Conservation (phyloP, 805 yeast species). For the Wickerhamiella domercqiae region DNA sequence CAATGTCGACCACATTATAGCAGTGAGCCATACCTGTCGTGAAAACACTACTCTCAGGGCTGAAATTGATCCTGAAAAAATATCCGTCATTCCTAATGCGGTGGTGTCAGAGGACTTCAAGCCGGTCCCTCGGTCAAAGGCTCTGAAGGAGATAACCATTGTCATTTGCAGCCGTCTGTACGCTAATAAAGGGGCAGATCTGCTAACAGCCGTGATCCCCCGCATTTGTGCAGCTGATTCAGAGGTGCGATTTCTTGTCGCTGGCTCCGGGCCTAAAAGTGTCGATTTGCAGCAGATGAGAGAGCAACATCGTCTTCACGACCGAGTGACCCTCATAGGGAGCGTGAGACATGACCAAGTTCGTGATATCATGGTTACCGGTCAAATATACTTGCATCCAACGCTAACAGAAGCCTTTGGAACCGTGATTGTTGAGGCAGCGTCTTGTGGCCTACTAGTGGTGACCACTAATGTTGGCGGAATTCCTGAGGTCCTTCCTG, state of each 20-base stretch:
- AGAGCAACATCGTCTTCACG: slow-evolving; percentile 71
- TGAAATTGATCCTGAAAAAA: slow-evolving; percentile 55
- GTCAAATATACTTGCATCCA: slow-evolving; percentile 88
- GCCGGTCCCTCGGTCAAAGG: slow-evolving; percentile 20
- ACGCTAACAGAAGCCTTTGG: slow-evolving; percentile 96
- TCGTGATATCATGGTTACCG: slow-evolving; percentile 79
- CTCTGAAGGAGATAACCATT: slow-evolving; percentile 40
- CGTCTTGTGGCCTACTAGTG: slow-evolving; percentile 82
- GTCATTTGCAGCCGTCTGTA: slow-evolving; percentile 83
- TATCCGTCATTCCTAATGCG: slow-evolving; percentile 93
- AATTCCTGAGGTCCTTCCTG: slow-evolving; percentile 88
- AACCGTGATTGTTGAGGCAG: slow-evolving; percentile 93
- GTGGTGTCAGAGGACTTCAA: slow-evolving; percentile 71
- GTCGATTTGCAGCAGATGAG: slow-evolving; percentile 91
- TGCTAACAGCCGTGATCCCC: slow-evolving; percentile 73
- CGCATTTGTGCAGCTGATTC: slow-evolving; percentile 49
- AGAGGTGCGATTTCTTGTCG: slow-evolving; percentile 65
- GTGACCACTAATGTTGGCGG: slow-evolving; percentile 97
- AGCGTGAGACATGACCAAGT: slow-evolving; percentile 86
- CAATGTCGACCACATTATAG: slow-evolving; percentile 84
- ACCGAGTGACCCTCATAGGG: slow-evolving; percentile 73
- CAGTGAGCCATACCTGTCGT: slow-evolving; percentile 92
- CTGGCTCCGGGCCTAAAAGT: slow-evolving; percentile 95
- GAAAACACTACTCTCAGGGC: slow-evolving; percentile 90
- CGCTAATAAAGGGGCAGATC: slow-evolving; percentile 93